Conservation (phyloP, 805 yeast species). For the Huiozyma sinensis region DNA sequence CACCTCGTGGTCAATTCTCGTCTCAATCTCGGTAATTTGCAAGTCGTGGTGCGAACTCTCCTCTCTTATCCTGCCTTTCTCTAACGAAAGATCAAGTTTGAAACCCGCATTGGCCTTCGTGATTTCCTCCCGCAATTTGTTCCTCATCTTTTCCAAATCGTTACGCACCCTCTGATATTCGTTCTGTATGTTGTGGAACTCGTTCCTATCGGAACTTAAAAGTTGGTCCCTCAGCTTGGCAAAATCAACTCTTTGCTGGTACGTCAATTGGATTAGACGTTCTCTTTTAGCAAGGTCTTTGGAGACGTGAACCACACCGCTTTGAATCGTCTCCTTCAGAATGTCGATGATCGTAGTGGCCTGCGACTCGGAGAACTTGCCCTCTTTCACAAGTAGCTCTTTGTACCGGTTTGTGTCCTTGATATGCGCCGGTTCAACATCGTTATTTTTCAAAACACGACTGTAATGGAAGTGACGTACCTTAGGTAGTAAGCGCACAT, state of each 20-base stretch:
- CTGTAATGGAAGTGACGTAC: background rate
- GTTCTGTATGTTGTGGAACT: conserved; percentile 67
- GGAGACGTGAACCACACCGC: conserved; percentile 67
- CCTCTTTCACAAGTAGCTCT: conserved; percentile 44
- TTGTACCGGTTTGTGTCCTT: conserved; percentile 65
- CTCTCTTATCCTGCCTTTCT: conserved; percentile 91
- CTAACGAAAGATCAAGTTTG: conserved; percentile 79
- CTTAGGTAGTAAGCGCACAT: too few species aligned
- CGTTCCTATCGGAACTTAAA: conserved; percentile 77
- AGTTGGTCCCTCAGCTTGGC: conserved; percentile 89
- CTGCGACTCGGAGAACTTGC: conserved; percentile 68
- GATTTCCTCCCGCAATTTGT: conserved; percentile 80
- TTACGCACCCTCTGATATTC: conserved; percentile 80
- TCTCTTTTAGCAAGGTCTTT: conserved; percentile 78
- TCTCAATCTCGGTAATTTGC: conserved; percentile 88
- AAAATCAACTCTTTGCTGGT: conserved; percentile 94
- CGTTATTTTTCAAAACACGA: background rate
- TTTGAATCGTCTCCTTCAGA: conserved; percentile 64
- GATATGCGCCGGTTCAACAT: conserved; percentile 35
- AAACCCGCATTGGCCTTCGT: conserved; percentile 86
- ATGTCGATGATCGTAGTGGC: conserved; percentile 70
- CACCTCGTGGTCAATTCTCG: conserved; percentile 90
- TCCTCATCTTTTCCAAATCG: conserved; percentile 78
- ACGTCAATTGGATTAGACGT: conserved; percentile 69
- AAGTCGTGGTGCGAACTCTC: conserved; percentile 88